Conservation (phyloP, 2,329 filamentous ascomycete species). For the Dothidotthia symphoricarpi region DNA sequence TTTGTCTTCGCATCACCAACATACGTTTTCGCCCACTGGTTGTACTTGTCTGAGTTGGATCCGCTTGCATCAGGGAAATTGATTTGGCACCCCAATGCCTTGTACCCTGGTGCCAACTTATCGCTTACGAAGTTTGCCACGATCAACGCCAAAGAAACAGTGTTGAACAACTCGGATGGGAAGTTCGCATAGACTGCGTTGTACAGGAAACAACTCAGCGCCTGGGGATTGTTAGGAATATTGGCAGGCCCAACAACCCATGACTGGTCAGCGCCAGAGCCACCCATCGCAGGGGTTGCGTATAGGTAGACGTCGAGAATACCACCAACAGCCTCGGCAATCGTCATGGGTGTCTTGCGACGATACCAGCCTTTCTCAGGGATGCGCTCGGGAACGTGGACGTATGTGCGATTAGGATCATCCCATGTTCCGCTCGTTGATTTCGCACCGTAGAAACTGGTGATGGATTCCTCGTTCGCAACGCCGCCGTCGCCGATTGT, state of each 20-base stretch:
- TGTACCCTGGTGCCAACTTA: no score
- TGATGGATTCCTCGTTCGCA: constrained; percentile 23
- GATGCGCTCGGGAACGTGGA: constrained; percentile 21
- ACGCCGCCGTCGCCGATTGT: constrained; percentile 21
- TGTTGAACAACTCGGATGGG: no score
- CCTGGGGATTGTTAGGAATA: constrained; percentile 15
- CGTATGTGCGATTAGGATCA: constrained; percentile 15
- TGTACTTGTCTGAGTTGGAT: no score
- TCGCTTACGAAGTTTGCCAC: no score
- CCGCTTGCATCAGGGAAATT: no score
- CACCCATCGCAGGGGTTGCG: constrained; percentile 13
- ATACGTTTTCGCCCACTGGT: no score
- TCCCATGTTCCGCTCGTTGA: constrained; percentile 9
- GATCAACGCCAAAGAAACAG: no score
- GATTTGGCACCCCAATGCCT: no score
- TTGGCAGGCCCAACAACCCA: constrained; percentile 14
- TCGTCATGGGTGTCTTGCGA: constrained; percentile 18
- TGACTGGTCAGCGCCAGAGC: constrained; percentile 14
- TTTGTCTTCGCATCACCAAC: no score
- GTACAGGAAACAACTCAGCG: constrained; percentile 18
- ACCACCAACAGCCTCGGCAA: constrained; percentile 15
- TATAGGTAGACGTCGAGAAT: constrained; percentile 21
- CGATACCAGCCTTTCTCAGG: constrained; percentile 23
- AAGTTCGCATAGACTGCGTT: constrained; percentile 20
- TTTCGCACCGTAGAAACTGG: constrained; percentile 25